Evolutionary conservation across 768 basidiomycete species (phyloP).

Genomic region (Phaffia tasmanica): DNA sequence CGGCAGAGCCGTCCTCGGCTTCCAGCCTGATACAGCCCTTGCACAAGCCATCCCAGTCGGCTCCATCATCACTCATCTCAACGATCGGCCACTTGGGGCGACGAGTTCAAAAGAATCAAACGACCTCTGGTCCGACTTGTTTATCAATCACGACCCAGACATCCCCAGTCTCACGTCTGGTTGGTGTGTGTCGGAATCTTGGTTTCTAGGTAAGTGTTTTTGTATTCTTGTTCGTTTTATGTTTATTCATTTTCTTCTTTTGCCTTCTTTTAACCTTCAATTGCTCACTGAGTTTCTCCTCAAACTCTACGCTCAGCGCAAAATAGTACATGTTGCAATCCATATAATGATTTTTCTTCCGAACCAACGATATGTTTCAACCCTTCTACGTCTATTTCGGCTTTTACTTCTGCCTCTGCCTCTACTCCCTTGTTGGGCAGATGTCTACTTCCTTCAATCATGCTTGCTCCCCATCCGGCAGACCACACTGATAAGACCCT

Average conservation of each 20-base stretch:
- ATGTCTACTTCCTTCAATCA: background rate
- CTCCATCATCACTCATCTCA: constrained; percentile 17
- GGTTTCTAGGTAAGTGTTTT: background rate
- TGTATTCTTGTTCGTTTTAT: background rate
- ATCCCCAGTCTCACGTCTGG: background rate
- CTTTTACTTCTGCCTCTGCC: too few relatives aligned
- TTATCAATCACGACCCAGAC: constrained; percentile 1
- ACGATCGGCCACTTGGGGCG: constrained; percentile 1
- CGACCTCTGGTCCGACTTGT: constrained; percentile 4
- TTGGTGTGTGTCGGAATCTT: constrained; percentile 11
- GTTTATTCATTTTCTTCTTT: too few relatives aligned
- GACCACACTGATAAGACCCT: background rate
- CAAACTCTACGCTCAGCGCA: too few relatives aligned
- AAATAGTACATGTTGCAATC: too few relatives aligned
- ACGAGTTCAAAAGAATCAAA: background rate
- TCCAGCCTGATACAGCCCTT: background rate
- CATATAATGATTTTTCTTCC: too few relatives aligned
- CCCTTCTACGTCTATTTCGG: too few relatives aligned
- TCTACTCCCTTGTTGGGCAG: too few relatives aligned
- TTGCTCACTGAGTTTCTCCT: too few relatives aligned
- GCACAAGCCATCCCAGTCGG: background rate
- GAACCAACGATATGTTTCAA: too few relatives aligned
- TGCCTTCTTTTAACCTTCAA: too few relatives aligned
- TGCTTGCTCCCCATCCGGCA: background rate
- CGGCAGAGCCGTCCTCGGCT: constrained; percentile 6